Conservation (phyloP, 345 rosid genomes). For the Carallia brachiata region DNA sequence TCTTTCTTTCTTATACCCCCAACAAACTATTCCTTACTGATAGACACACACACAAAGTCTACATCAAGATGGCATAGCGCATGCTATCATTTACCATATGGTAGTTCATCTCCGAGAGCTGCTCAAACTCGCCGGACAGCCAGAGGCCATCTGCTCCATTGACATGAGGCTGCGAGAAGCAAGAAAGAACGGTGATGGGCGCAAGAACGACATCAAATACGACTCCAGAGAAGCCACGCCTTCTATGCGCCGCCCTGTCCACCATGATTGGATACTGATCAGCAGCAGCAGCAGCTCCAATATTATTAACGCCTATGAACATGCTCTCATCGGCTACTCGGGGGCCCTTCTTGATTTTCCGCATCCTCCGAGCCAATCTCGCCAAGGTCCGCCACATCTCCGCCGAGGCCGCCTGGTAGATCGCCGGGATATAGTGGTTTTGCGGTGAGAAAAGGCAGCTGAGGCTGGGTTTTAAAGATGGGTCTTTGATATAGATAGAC, state of each 20-base stretch:
- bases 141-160: conserved; percentile 65
- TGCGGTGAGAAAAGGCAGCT: neutral
- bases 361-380: conserved; percentile 42
- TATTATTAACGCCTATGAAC: conserved; percentile 21
- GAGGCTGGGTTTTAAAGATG: neutral
- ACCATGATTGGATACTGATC: conserved; percentile 18
- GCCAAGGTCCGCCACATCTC: conserved; percentile 44
- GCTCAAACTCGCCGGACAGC: conserved; percentile 65
- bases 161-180: conserved; percentile 68
- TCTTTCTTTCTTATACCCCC: neutral
- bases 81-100: conserved; percentile 84
- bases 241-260: conserved; percentile 5
- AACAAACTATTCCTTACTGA: neutral
- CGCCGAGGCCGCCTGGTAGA: neutral
- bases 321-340: conserved; percentile 73
- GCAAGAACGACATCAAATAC: conserved; percentile 44
- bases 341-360: conserved; percentile 54
- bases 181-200: conserved; percentile 52
- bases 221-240: conserved; percentile 37
- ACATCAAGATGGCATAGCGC: conserved; percentile 93
- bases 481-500: conserved; percentile 8
- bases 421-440: neutral
- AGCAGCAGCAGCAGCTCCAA: conserved; percentile 9
- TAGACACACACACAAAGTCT: conserved; percentile 11
- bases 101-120: conserved; percentile 72